phyloP scores from a whole-genome alignment of 805 yeast genomes.

The Debaryomyces maramus region DNA sequence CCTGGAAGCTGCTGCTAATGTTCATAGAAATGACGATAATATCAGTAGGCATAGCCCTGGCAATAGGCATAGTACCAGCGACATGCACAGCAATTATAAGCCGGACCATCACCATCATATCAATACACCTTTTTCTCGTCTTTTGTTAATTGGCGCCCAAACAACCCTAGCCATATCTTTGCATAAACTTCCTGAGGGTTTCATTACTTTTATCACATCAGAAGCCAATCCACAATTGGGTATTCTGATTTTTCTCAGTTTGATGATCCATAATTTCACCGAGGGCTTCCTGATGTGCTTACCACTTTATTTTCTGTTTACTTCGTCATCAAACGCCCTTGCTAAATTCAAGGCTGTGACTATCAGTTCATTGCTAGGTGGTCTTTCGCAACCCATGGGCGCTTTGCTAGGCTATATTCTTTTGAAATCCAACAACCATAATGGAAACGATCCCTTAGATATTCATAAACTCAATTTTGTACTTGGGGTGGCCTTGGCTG shows the following conservation, averaged over 20 bases:
- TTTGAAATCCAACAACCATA: conserved; percentile 25
- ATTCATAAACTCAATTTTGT: conserved; percentile 36
- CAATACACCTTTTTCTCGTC: conserved; percentile 70
- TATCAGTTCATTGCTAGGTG: conserved; percentile 71
- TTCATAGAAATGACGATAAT: not conserved
- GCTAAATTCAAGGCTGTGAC: conserved; percentile 57
- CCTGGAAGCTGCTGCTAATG: not conserved
- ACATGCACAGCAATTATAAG: conserved; percentile 25
- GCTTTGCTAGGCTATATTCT: conserved; percentile 69
- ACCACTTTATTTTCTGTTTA: conserved; percentile 78
- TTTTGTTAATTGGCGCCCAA: conserved; percentile 87
- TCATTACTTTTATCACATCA: conserved; percentile 79
- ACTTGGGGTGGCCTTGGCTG: conserved; percentile 64
- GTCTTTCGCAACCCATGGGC: conserved; percentile 86
- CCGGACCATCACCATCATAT: conserved; percentile 77
- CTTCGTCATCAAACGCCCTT: conserved; percentile 38
- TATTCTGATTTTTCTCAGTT: conserved; percentile 74
- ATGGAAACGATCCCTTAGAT: conserved; percentile 31
- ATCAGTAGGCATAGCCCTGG: too few relatives aligned
- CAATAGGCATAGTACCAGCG: too few relatives aligned
- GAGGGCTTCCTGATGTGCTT: conserved; percentile 95
- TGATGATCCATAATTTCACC: conserved; percentile 85
- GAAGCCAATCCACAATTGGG: conserved; percentile 67
- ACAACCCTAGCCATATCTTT: conserved; percentile 83
- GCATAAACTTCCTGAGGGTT: conserved; percentile 95